Evolutionary conservation across 2,329 filamentous ascomycete species (phyloP).

Genomic region (Cordyceps cateniannulata): DNA sequence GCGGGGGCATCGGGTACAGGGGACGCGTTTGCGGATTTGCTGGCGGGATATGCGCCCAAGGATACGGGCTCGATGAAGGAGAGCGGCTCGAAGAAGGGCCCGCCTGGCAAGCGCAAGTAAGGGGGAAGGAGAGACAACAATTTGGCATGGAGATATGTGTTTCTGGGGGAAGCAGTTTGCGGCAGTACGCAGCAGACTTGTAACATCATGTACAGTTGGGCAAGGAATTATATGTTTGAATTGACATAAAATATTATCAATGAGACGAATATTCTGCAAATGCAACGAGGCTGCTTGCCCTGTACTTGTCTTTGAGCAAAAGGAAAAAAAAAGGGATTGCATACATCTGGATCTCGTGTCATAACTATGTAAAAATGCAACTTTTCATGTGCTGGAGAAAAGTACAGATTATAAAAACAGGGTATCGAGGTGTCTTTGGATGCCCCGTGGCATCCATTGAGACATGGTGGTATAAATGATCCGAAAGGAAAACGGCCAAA

Average conservation of each 20-base stretch:
- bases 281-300: no score
- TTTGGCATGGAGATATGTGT: not conserved
- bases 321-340: not conserved
- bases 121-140: slow-evolving; percentile 21
- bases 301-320: no score
- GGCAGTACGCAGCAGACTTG: not conserved
- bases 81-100: slow-evolving; percentile 34
- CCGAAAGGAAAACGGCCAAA: not conserved
- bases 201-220: slow-evolving; percentile 10
- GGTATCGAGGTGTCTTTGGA: not conserved
- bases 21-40: slow-evolving; percentile 41
- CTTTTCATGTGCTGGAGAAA: not conserved
- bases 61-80: slow-evolving; percentile 29
- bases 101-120: slow-evolving; percentile 29
- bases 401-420: not conserved
- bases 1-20: slow-evolving; percentile 18
- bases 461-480: not conserved
- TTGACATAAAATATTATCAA: not conserved
- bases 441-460: not conserved
- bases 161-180: not conserved
- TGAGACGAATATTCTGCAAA: not conserved
- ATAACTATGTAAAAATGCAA: not conserved
- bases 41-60: slow-evolving; percentile 42
- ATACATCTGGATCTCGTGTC: not conserved
- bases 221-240: not conserved